Conservation (phyloP, 1,139 yeast genomes). For the Yamadazyma sp. region DNA sequence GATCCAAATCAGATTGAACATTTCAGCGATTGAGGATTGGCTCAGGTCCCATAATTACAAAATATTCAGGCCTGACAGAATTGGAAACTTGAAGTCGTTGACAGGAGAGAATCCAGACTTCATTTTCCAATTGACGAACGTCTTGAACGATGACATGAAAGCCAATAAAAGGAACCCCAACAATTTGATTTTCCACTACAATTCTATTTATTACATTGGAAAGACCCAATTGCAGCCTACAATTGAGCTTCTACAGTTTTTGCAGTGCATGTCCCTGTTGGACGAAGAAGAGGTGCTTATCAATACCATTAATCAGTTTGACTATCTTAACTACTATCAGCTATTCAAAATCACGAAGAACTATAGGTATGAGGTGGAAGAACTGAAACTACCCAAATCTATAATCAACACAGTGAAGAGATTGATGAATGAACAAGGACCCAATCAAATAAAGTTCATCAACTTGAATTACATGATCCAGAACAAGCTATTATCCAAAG, state of each 20-base stretch:
- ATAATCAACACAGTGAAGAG: slow-evolving; percentile 36
- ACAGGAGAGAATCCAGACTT: slow-evolving; percentile 4
- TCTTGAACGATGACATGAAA: slow-evolving; percentile 21
- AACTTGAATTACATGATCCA: slow-evolving; percentile 47
- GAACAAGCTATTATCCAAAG: slow-evolving; percentile 39
- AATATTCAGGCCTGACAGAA: slow-evolving; percentile 44
- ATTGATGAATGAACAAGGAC: slow-evolving; percentile 40
- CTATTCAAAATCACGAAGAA: slow-evolving; percentile 68
- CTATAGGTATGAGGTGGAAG: slow-evolving; percentile 85
- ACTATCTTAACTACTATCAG: slow-evolving; percentile 66
- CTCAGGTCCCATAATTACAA: slow-evolving; percentile 72
- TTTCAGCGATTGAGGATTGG: slow-evolving; percentile 93
- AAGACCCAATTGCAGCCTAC: slow-evolving; percentile 69
- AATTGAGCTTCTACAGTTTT: slow-evolving; percentile 82
- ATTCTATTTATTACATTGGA: slow-evolving; percentile 59
- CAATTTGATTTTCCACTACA: slow-evolving; percentile 48
- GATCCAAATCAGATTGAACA: slow-evolving; percentile 81
- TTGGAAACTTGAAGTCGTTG: slow-evolving; percentile 31
- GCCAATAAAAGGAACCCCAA: slow-evolving; percentile 28
- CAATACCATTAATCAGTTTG: slow-evolving; percentile 58
- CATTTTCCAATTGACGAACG: slow-evolving; percentile 20
- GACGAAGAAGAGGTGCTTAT: slow-evolving; percentile 55
- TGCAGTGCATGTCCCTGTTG: slow-evolving; percentile 76
- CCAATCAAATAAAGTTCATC: slow-evolving; percentile 30
- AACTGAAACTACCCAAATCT: slow-evolving; percentile 55